Evolutionary conservation across 2,329 filamentous ascomycete species (phyloP), one percentile per base, ranked within the genome.

Genomic region (Aspergillus chevalieri): DNA sequence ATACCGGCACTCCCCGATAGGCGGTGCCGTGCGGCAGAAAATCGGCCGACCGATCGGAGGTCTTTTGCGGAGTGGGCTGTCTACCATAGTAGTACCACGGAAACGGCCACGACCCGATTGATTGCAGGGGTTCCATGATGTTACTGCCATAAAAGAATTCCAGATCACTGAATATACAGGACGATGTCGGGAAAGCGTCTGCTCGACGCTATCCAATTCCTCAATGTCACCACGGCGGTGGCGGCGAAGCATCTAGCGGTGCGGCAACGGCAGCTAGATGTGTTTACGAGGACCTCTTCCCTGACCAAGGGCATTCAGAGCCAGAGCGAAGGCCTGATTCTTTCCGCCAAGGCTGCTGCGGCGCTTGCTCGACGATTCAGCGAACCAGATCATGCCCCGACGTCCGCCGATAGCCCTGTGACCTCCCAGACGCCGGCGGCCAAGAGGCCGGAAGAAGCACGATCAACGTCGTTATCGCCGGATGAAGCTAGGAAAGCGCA

Each of bases 181-280:
- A 63, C 43, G 36, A 81, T 81, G 78, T 74, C 77, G 48, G 77
- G 77, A 50, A 77, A 80, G 79, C 72, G 84, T 80, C 72, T 81
- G 78, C 63, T 90, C 65, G 87, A 91, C 72, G 74, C 86, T 60
- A 82, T 84, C 57, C 81, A 84, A 52, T 76, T 91, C 56, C 76
- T 86, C 67, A 82, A 79, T 74, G 86, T 83, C 64, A 85, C 86
- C 46, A 80, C 83, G 52, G 80, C 80, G 30, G 78, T 91, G 52
- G 85, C 84, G 61, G 75, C 69, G 68, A 80, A 82, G 65, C 83
- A 85, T 62, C 66, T 82, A 49, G 72, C 71, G 39, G 75, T 85
- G 44, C 81, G 82, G 19, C 73, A 76, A 47, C 76, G 78, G 48
- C 83, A 87, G 64, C 71, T 84, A 58, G 79, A 85, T 62, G 67